Evolutionary conservation across 768 basidiomycete genomes (phyloP).

Genomic region (Trametes cinnabarina): DNA sequence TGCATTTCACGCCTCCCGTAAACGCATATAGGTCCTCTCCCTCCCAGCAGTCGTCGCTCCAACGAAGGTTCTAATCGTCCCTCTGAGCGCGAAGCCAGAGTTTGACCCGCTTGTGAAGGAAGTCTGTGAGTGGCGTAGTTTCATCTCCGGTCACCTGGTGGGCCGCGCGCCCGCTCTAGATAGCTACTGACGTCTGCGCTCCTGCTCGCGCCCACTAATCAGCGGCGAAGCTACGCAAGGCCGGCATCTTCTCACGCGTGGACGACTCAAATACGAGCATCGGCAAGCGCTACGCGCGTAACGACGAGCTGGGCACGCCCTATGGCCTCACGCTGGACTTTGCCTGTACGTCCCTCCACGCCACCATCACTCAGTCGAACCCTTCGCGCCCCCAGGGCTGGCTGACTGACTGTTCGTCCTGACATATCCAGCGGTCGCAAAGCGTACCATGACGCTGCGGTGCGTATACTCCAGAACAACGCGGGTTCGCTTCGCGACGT

Average conservation of each 20-base stretch:
- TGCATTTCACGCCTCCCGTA: constrained; percentile 15
- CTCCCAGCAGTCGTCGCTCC: constrained; percentile 89
- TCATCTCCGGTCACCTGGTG: constrained; percentile 12
- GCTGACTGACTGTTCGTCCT: neutral
- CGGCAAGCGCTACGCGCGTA: constrained; percentile 95
- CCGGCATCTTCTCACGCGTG: constrained; percentile 88
- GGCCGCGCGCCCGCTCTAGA: neutral
- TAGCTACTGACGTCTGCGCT: constrained; percentile 13
- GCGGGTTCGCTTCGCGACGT: neutral
- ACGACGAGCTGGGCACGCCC: constrained; percentile 97
- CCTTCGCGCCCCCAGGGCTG: neutral
- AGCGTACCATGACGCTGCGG: constrained; percentile 93
- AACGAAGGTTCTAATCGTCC: constrained; percentile 95
- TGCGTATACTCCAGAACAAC: constrained; percentile 37
- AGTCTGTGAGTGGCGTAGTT: constrained; percentile 68
- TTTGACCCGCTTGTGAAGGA: constrained; percentile 82
- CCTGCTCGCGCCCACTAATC: constrained; percentile 20
- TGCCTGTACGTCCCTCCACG: constrained; percentile 56
- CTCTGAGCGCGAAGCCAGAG: constrained; percentile 81
- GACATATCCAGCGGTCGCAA: constrained; percentile 67
- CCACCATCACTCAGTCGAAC: constrained; percentile 15
- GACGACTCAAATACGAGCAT: constrained; percentile 95
- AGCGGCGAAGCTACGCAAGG: constrained; percentile 85
- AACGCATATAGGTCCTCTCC: constrained; percentile 69
- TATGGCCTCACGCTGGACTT: constrained; percentile 97